Percentiles rank a stretch among this genome's conserved stretches.
Evolutionary conservation across 2,329 filamentous ascomycete genomes (phyloP).

Genomic region (Claviceps monticola): DNA sequence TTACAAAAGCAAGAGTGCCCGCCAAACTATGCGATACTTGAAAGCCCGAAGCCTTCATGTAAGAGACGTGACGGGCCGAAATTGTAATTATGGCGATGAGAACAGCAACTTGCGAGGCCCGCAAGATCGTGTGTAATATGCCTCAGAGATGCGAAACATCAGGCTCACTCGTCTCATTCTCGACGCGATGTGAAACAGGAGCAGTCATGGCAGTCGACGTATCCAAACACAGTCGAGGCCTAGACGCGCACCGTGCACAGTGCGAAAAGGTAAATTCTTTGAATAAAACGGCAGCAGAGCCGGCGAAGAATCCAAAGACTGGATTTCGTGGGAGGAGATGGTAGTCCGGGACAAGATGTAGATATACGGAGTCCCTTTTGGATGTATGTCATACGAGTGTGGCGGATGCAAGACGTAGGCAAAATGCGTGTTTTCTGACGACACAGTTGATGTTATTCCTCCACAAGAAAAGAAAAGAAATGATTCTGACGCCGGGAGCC

Average conservation of each 20-base stretch:
- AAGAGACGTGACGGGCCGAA: constrained; percentile 65
- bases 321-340: constrained; percentile 16
- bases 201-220: constrained; percentile 14
- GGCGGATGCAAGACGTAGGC: background rate
- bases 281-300: constrained; percentile 25
- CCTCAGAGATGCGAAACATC: constrained; percentile 57
- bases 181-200: constrained; percentile 14
- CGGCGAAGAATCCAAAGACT: constrained; percentile 16
- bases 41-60: constrained; percentile 54
- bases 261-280: constrained; percentile 27
- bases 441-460: too few species aligned
- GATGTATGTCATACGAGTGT: background rate
- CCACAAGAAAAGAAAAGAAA: too few species aligned
- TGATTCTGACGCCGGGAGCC: too few species aligned
- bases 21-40: constrained; percentile 59
- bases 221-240: constrained; percentile 29
- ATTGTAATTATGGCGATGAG: constrained; percentile 65
- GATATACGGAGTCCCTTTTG: background rate
- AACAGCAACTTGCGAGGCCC: constrained; percentile 54
- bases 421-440: too few species aligned
- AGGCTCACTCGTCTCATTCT: constrained; percentile 30
- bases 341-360: background rate
- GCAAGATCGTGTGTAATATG: constrained; percentile 62
- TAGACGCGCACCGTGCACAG: constrained; percentile 21
- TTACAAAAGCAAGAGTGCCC: constrained; percentile 65